These are phyloP conservation scores for Selenicereus undatus DNA, from an alignment of 148 eudicot species.

Conservation along the genomic window DNA sequence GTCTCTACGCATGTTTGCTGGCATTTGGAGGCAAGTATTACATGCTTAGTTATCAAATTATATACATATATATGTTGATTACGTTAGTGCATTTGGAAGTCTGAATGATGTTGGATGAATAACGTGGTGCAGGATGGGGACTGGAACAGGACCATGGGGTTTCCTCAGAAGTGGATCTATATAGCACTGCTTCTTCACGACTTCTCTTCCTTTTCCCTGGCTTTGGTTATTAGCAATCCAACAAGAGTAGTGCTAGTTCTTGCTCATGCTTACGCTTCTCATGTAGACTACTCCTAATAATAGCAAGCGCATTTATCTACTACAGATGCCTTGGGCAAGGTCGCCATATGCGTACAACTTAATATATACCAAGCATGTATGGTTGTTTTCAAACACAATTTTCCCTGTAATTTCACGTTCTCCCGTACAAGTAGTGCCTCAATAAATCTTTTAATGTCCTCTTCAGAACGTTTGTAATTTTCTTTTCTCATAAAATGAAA, in stretches of 20 bases:
- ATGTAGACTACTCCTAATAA: background rate
- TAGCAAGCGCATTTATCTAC: background rate
- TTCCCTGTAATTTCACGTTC: too few relatives aligned
- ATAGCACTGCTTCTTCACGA: background rate
- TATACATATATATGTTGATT: background rate
- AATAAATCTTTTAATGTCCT: too few relatives aligned
- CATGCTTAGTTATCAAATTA: background rate
- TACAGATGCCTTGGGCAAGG: background rate
- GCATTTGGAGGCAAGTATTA: slow-evolving; percentile 73
- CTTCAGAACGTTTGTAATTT: too few relatives aligned
- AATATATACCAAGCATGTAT: too few relatives aligned
- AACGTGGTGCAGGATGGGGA: slow-evolving; percentile 67
- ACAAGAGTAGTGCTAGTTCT: background rate
- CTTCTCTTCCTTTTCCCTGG: background rate
- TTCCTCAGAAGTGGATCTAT: slow-evolving; percentile 41
- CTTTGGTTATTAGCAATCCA: background rate
- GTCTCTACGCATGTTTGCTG: slow-evolving; percentile 76
- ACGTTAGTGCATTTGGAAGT: background rate
- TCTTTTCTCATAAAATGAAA: too few relatives aligned
- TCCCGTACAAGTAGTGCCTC: too few relatives aligned
- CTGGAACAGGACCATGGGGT: slow-evolving; percentile 89
- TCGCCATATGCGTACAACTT: background rate
- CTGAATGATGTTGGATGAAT: background rate
- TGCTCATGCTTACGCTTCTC: background rate
- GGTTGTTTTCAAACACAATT: too few relatives aligned